Evolutionary conservation across 139 green algal genomes (phyloP), one percentile per base, ranked within the genome.

Genomic region (Chlamydomonas urium): DNA sequence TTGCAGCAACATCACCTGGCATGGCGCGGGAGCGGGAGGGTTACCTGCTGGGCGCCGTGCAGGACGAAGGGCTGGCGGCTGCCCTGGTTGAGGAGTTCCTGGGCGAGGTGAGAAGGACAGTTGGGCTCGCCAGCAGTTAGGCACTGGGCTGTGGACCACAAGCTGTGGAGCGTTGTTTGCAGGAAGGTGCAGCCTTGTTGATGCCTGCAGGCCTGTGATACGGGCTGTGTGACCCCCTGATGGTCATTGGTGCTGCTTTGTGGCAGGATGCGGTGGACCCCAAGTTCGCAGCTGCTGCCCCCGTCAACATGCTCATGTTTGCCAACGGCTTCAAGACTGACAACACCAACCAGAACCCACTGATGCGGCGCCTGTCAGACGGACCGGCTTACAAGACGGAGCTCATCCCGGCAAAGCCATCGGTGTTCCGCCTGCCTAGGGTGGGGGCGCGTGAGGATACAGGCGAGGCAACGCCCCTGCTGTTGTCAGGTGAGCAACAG

Each of bases 291-390:
- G 33, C 32, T 6, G 42, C 38, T 29, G 60, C 21, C 8, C 60
- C 60, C 29, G 23, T 26, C 10, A n/a, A 6, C 32, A 42, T 67
- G 32, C 60, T 67, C 60, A 67, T 67, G 60, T 67, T 67, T 42
- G 60, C 60, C 8, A 67, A 67, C 33, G 60, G 60, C 60, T 67
- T 67, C 60, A 67, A 67, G 60, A 67, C 32, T n/a, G 60, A 67
- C 60, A 67, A 67, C 60, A 67, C 60, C 8, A 45, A 45, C 17
- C 5, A 47, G 21, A 47, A 29, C 24, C 56, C 56, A 53, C 42
- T n/a, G 14, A 53, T 53, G 42, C 42, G 42, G 42, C 42, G 24
- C 23, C 21, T 31, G 24, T 26, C 10, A 14, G 53, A 63, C 10
- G 23, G 53, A 17, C 53, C 23, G 21, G 23, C 53, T 17, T 31